Evolutionary conservation across 73 alveolate species (phyloP).

Genomic region (Tetrahymena borealis): DNA sequence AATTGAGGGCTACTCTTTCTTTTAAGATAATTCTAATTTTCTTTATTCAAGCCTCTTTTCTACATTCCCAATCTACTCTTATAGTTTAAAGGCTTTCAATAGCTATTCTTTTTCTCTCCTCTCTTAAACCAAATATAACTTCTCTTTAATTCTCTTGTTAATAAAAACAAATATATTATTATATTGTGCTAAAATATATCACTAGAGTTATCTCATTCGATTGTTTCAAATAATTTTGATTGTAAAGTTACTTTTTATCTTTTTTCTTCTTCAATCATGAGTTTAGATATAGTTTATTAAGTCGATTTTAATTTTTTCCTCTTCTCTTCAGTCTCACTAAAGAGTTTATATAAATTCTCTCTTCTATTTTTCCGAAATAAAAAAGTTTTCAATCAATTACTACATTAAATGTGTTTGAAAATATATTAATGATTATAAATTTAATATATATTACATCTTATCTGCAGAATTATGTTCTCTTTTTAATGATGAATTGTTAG

Average conservation of each 20-base stretch:
- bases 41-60: not conserved
- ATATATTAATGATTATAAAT: no score
- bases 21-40: not conserved
- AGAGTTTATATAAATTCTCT: not conserved
- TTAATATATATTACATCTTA: not conserved
- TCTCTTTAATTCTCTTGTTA: not conserved
- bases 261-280: not conserved
- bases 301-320: not conserved
- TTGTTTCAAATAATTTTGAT: not conserved
- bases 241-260: not conserved
- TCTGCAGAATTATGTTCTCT: not conserved
- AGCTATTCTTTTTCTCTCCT: not conserved
- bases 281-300: not conserved
- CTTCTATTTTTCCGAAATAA: no score
- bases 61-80: not conserved
- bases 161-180: not conserved
- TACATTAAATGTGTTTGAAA: no score
- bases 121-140: not conserved
- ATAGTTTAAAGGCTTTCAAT: not conserved
- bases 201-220: not conserved
- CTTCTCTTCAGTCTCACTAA: not conserved
- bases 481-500: not conserved
- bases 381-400: no score
- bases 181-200: no score
- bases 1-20: not conserved